These are phyloP conservation scores for Evansstolkia leycettana DNA, from an alignment of 495 filamentous ascomycete genomes.

Conservation along the genomic window DNA sequence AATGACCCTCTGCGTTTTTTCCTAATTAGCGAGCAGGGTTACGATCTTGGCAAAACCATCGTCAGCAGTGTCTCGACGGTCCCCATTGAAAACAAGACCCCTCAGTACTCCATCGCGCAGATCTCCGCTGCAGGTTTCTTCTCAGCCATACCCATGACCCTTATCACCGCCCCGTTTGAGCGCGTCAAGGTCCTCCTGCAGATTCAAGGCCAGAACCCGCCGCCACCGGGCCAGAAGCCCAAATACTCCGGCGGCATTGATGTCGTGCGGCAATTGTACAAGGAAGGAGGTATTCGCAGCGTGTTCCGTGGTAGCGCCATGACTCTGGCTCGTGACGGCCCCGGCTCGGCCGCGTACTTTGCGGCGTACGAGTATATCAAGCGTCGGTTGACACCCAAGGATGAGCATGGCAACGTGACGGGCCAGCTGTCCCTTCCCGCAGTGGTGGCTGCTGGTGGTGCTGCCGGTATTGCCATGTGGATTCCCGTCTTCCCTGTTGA, in stretches of 20 bases:
- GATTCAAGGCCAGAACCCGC: conserved; percentile 84
- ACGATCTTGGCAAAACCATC: conserved; percentile 85
- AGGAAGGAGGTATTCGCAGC: conserved; percentile 75
- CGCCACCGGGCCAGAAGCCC: conserved; percentile 80
- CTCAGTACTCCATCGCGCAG: conserved; percentile 66
- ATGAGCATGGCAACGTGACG: conserved; percentile 59
- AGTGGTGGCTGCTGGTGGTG: conserved; percentile 76
- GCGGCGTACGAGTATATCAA: conserved; percentile 95
- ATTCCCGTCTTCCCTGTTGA: conserved; percentile 96
- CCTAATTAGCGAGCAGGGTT: conserved; percentile 45
- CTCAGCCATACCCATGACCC: conserved; percentile 93
- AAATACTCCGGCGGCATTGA: conserved; percentile 82
- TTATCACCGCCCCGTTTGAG: conserved; percentile 97
- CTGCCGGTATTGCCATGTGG: conserved; percentile 97
- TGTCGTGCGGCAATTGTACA: conserved; percentile 92
- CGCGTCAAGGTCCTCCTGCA: conserved; percentile 97
- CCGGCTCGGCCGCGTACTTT: conserved; percentile 90
- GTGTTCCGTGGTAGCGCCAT: conserved; percentile 87
- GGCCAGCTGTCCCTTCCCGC: conserved; percentile 65
- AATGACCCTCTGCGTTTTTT: background rate
- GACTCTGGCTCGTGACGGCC: conserved; percentile 87
- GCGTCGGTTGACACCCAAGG: conserved; percentile 70
- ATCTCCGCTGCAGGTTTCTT: conserved; percentile 93
- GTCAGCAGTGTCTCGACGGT: conserved; percentile 58
- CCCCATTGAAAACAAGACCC: conserved; percentile 44